Evolutionary conservation across 2,329 filamentous ascomycete species (phyloP).

Genomic region (Fusarium globosum): DNA sequence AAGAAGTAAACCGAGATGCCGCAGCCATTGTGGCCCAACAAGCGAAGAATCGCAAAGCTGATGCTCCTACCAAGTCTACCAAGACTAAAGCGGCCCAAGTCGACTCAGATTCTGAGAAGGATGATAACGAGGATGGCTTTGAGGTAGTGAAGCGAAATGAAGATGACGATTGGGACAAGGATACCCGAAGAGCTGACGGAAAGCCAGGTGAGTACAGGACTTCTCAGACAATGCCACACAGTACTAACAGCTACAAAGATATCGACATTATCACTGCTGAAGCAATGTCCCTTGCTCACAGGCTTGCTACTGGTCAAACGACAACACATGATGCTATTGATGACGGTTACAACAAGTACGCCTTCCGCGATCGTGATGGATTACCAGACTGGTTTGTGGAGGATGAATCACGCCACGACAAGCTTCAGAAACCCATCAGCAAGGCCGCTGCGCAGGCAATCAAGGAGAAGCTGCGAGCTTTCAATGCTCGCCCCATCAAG

Average conservation of each 20-base stretch:
- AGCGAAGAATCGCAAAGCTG: slow-evolving; percentile 43
- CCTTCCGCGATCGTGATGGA: slow-evolving; percentile 90
- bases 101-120: slow-evolving; percentile 49
- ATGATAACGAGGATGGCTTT: slow-evolving; percentile 63
- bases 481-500: slow-evolving; percentile 98
- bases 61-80: slow-evolving; percentile 3
- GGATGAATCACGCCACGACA: slow-evolving; percentile 87
- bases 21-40: slow-evolving; percentile 43
- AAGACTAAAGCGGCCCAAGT: slow-evolving; percentile 37
- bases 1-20: slow-evolving; percentile 49
- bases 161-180: slow-evolving; percentile 74
- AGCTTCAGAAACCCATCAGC: slow-evolving; percentile 86
- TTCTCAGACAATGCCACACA: neutral
- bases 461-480: slow-evolving; percentile 90
- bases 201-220: slow-evolving; percentile 62
- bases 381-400: slow-evolving; percentile 98
- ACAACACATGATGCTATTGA: slow-evolving; percentile 84
- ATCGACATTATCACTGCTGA: slow-evolving; percentile 99
- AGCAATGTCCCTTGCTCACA: no score
- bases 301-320: slow-evolving; percentile 85
- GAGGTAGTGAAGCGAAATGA: slow-evolving; percentile 67
- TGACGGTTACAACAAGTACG: slow-evolving; percentile 92
- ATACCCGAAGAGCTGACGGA: slow-evolving; percentile 71
- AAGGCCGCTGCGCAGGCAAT: slow-evolving; percentile 91
- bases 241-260: slow-evolving; percentile 58